Evolutionary conservation across 2,329 filamentous ascomycete species (phyloP).

Genomic region (Rhinocladiella mackenziei): DNA sequence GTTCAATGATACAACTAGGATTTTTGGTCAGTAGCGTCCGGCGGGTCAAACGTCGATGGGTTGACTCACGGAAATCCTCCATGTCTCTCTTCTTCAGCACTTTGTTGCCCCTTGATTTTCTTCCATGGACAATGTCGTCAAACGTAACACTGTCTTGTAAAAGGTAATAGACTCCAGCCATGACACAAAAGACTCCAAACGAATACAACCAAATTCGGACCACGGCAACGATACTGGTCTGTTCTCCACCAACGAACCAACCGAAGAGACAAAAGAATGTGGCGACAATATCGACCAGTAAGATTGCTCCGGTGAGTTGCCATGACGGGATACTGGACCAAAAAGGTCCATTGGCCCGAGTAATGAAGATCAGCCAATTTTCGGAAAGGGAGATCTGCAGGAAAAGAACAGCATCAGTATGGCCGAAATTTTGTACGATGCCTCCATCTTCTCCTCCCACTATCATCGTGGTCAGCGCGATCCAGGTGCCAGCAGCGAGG

Average conservation of each 20-base stretch:
- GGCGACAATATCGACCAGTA: constrained; percentile 76
- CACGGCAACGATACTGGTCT: constrained; percentile 74
- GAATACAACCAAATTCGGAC: constrained; percentile 90
- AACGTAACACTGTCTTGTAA: constrained; percentile 77
- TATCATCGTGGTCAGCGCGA: constrained; percentile 81
- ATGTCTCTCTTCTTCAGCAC: constrained; percentile 77
- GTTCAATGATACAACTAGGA: constrained; percentile 80
- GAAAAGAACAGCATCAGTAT: constrained; percentile 77
- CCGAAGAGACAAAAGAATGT: constrained; percentile 84
- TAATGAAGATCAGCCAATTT: constrained; percentile 97
- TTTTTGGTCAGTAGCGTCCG: constrained; percentile 36
- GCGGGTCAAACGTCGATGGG: constrained; percentile 1
- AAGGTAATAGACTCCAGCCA: constrained; percentile 75
- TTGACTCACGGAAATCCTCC: constrained; percentile 78
- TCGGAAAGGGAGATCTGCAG: constrained; percentile 85
- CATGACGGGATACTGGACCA: constrained; percentile 86
- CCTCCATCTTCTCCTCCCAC: constrained; percentile 64
- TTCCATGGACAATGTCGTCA: constrained; percentile 90
- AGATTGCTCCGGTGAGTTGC: constrained; percentile 73
- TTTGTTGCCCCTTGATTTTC: constrained; percentile 64
- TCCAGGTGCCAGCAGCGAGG: constrained; percentile 80
- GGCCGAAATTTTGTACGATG: constrained; percentile 86
- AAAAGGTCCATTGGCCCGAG: constrained; percentile 86
- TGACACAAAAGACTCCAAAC: constrained; percentile 80
- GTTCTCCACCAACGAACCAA: constrained; percentile 65